These are phyloP conservation scores for Verticillium zaregamsianum DNA, from an alignment of 2,329 filamentous ascomycete species.

Conservation along the genomic window DNA sequence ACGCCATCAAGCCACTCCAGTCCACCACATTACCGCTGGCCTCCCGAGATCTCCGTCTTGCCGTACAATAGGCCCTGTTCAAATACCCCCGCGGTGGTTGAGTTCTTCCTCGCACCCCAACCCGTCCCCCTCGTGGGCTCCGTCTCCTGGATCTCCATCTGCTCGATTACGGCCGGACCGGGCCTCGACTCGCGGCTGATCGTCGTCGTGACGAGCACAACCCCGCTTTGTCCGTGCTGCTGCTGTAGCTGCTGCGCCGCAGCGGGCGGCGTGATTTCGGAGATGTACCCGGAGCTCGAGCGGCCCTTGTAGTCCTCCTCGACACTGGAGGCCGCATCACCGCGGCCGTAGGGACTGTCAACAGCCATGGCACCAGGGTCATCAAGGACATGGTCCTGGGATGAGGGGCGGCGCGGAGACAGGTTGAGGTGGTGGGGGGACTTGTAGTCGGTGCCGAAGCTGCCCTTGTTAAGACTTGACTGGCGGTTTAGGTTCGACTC, in stretches of 20 bases:
- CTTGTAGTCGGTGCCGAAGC: slow-evolving; percentile 2
- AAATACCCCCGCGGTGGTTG: neutral
- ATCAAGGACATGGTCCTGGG: slow-evolving; percentile 18
- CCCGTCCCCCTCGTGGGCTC: neutral
- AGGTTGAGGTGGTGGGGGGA: neutral
- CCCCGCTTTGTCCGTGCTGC: slow-evolving; percentile 11
- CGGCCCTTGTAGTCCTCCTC: neutral
- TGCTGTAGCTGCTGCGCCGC: neutral
- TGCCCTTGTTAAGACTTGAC: neutral
- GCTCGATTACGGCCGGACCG: slow-evolving; percentile 1
- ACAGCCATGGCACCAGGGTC: slow-evolving; percentile 17
- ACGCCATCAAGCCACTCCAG: neutral
- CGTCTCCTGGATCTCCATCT: slow-evolving; percentile 5
- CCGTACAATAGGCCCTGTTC: neutral
- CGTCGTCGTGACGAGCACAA: slow-evolving; percentile 30
- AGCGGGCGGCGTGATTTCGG: neutral
- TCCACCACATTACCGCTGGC: neutral
- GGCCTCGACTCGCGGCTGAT: slow-evolving; percentile 29
- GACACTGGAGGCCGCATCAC: neutral
- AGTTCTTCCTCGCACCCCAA: neutral
- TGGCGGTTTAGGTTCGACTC: neutral
- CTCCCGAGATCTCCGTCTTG: neutral
- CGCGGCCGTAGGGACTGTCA: slow-evolving; percentile 3
- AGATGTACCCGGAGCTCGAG: neutral
- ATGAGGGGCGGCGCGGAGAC: slow-evolving; percentile 12